Percentiles rank a stretch among this genome's conserved stretches.
Conservation (phyloP, 83 land plant species). For the Larix sibirica region DNA sequence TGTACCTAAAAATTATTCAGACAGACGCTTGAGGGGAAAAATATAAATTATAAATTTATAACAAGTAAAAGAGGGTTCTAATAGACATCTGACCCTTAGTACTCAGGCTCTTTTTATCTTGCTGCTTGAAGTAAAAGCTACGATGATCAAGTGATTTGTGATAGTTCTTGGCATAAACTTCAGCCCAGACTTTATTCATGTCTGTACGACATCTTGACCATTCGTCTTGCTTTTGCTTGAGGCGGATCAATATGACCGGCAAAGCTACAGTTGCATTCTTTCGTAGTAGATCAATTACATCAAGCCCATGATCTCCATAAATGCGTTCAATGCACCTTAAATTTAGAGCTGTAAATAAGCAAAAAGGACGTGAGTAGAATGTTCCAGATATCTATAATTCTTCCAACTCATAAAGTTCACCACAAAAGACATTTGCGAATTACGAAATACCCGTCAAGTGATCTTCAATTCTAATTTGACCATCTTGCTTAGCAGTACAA, state of each 20-base stretch:
- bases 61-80: no score
- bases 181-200: conserved; percentile 80
- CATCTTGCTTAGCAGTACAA: conserved; percentile 25
- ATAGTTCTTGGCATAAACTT: conserved; percentile 89
- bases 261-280: conserved; percentile 39
- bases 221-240: conserved; percentile 64
- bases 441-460: conserved; percentile 28
- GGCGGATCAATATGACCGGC: conserved; percentile 49
- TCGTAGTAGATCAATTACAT: conserved; percentile 45
- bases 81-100: conserved; percentile 56
- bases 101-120: conserved; percentile 86
- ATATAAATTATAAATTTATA: no score
- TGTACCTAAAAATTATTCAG: no score
- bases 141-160: conserved; percentile 96
- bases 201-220: conserved; percentile 47
- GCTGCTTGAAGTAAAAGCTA: conserved; percentile 97
- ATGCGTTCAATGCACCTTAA: conserved; percentile 58
- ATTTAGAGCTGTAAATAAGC: conserved; percentile 29
- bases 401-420: neutral
- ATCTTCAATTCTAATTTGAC: conserved; percentile 37
- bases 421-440: neutral
- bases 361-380: neutral
- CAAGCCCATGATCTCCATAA: conserved; percentile 67
- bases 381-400: neutral
- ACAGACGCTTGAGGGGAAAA: no score